Evolutionary conservation across 371 early-diverging fungal genomes (phyloP).

Genomic region (Apophysomyces elegans): DNA sequence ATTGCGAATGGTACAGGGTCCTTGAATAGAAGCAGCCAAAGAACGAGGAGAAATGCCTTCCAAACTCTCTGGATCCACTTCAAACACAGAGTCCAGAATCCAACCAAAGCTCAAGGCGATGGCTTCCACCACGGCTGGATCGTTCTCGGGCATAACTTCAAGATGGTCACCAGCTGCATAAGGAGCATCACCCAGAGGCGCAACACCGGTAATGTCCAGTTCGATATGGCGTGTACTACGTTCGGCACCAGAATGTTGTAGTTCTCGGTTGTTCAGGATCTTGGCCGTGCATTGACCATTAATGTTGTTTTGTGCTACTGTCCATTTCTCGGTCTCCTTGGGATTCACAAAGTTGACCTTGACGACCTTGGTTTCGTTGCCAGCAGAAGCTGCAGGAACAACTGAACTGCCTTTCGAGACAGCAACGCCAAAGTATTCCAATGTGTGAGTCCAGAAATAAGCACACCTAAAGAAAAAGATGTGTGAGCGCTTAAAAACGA

Average conservation of each 20-base stretch:
- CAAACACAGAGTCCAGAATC: conserved; percentile 43
- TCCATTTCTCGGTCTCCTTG: conserved; percentile 15
- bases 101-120: conserved; percentile 38
- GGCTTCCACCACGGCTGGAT: conserved; percentile 26
- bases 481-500: neutral
- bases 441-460: conserved; percentile 13
- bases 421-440: neutral
- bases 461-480: conserved; percentile 9
- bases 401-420: conserved; percentile 9
- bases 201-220: conserved; percentile 21
- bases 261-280: conserved; percentile 22
- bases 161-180: conserved; percentile 52
- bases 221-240: conserved; percentile 44
- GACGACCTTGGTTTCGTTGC: neutral
- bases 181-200: conserved; percentile 14
- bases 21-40: conserved; percentile 34
- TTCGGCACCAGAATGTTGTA: conserved; percentile 22
- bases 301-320: conserved; percentile 10
- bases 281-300: conserved; percentile 22
- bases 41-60: conserved; percentile 35
- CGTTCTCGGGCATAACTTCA: conserved; percentile 43
- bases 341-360: conserved; percentile 17
- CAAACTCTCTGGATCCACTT: conserved; percentile 22
- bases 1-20: conserved; percentile 42
- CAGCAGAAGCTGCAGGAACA: conserved; percentile 6